Percentiles rank a stretch among this genome's conserved stretches.
phyloP scores from a whole-genome alignment of 2,329 filamentous ascomycete species.

The Intubia oerlemansii region DNA sequence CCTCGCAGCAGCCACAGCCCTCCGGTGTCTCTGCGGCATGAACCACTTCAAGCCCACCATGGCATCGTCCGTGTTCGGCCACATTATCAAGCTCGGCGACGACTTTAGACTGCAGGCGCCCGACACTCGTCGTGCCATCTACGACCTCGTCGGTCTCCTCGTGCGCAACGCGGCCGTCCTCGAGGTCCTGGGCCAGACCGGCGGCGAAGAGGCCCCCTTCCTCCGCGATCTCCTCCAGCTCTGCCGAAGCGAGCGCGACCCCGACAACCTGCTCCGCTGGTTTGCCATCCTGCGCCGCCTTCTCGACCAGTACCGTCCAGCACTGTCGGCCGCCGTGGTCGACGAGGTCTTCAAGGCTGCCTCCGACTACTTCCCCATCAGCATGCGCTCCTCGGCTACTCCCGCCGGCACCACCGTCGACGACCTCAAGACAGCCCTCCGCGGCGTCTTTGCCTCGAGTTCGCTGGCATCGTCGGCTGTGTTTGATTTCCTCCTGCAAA shows the following conservation, averaged over 20 bases:
- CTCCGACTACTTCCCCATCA: slow-evolving; percentile 40
- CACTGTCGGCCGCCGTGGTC: slow-evolving; percentile 20
- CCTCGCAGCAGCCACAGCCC: slow-evolving; percentile 27
- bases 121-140: slow-evolving; percentile 29
- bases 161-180: slow-evolving; percentile 14
- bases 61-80: slow-evolving; percentile 25
- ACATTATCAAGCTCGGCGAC: slow-evolving; percentile 28
- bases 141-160: slow-evolving; percentile 23
- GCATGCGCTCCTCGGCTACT: slow-evolving; percentile 27
- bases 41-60: slow-evolving; percentile 26
- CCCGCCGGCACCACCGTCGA: slow-evolving; percentile 30
- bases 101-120: slow-evolving; percentile 32
- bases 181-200: slow-evolving; percentile 19
- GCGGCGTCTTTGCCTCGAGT: slow-evolving; percentile 30
- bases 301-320: slow-evolving; percentile 18
- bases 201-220: slow-evolving; percentile 21
- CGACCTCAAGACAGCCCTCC: slow-evolving; percentile 29
- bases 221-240: slow-evolving; percentile 27
- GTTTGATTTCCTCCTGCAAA: slow-evolving; percentile 32
- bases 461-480: slow-evolving; percentile 21
- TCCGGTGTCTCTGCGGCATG: slow-evolving; percentile 27
- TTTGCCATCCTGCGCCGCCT: slow-evolving; percentile 27
- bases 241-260: slow-evolving; percentile 33
- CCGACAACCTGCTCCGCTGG: slow-evolving; percentile 33
- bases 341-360: slow-evolving; percentile 31